Evolutionary conservation across 176 grass and related monocot genomes (phyloP), one percentile per base, ranked within the genome.

Genomic region (Aegilops umbellulata): DNA sequence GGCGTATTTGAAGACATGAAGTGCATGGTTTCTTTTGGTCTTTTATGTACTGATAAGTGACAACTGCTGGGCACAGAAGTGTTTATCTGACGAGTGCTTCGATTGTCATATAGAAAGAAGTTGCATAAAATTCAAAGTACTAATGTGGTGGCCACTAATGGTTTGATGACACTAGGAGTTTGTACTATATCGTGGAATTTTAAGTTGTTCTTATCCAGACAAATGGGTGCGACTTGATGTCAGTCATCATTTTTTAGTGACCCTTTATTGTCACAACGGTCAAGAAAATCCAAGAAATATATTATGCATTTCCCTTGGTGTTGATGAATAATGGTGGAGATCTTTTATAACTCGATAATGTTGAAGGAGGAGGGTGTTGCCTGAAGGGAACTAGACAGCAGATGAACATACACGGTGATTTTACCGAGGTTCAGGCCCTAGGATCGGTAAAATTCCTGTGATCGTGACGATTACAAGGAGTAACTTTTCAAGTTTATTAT

Each of bases 161-260:
- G 80, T 75, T 84, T 29, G 20, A 61, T 87, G 46, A 39, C 46
- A 87, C 20, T 6, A 24, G 9, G 42, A 55, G 29, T 41, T 39
- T 78, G 79, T 77, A 68, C 58, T 78, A 22, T 85, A 8, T 61
- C 36, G 24, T 3, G 36, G 22, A 60, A 27, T 77, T 66, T 38
- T 53, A 30, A 72, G 55, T 20, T 73, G 51, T 69, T 26, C 41
- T 78, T 83, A 73, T 83, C 79, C 65, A 65, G 2, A 57, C 9
- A 20, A 77, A 72, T 14, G 24, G 65, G 57, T 83, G 88, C 30
- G 8, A 36, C 78, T 60, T 86, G 87, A 86, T 82, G 78, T 82
- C 62, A 77, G n/a, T 11, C 30, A 84, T 57, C 78, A 82, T 86
- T 82, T 74, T 60, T 66, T 55, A 71, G n/a, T 12, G 31, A 15